Percentiles rank a stretch among this genome's conserved stretches.
Evolutionary conservation across 768 basidiomycete species (phyloP).

Genomic region (Phlebiopsis flavidoalba): DNA sequence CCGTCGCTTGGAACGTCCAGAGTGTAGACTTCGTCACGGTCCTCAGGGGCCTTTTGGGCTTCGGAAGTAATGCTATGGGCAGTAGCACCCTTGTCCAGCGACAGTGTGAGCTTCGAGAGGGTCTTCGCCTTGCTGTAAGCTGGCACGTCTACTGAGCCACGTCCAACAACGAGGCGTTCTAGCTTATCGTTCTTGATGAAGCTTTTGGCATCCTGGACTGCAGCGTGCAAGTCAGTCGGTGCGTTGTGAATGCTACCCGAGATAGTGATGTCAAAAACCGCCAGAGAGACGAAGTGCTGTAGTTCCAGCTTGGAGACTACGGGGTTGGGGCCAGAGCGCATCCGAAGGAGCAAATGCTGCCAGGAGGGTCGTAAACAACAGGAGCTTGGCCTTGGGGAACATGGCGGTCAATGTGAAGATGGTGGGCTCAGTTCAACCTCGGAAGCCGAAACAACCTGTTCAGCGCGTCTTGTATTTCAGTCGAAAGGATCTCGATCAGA

Average conservation of each 20-base stretch:
- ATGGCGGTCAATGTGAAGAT: not conserved
- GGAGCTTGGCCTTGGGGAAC: slow-evolving; percentile 13
- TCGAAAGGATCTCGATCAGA: not conserved
- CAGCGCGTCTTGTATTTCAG: slow-evolving; percentile 4
- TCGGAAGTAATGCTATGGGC: slow-evolving; percentile 46
- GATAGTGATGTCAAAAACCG: slow-evolving; percentile 45
- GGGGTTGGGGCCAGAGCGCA: slow-evolving; percentile 32
- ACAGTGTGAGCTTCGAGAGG: not conserved
- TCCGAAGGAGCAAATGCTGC: slow-evolving; percentile 4
- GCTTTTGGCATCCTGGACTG: slow-evolving; percentile 42
- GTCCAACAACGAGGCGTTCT: slow-evolving; percentile 50
- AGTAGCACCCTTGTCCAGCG: not conserved
- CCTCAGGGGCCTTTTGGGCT: slow-evolving; percentile 40
- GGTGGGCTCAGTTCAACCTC: not conserved
- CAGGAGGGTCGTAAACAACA: slow-evolving; percentile 17
- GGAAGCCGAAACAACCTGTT: not conserved
- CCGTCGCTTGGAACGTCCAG: slow-evolving; percentile 36
- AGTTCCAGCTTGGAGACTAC: slow-evolving; percentile 22
- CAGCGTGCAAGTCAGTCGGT: slow-evolving; percentile 51
- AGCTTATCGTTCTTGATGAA: slow-evolving; percentile 49
- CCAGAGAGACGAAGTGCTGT: slow-evolving; percentile 33
- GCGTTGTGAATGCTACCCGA: slow-evolving; percentile 19
- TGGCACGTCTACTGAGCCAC: slow-evolving; percentile 29
- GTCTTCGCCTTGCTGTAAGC: not conserved
- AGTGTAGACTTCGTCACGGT: slow-evolving; percentile 40